Evolutionary conservation across 352 stramenopile genomes (phyloP).

Genomic region (Phytophthora capsici): DNA sequence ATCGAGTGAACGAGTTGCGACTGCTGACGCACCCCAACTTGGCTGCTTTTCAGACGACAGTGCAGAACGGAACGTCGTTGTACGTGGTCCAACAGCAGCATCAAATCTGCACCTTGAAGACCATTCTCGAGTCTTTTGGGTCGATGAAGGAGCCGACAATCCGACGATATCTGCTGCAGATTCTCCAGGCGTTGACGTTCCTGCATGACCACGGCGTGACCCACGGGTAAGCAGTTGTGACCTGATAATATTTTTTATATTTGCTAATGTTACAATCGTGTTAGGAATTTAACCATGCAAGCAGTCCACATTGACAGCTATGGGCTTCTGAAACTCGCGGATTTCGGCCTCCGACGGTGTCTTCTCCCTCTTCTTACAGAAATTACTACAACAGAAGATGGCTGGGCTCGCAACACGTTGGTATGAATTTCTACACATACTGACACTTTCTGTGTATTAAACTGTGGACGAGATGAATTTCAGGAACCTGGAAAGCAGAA

Average conservation of each 20-base stretch:
- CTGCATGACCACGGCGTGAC: slow-evolving; percentile 53
- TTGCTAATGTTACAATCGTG: not conserved
- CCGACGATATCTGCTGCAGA: slow-evolving; percentile 65
- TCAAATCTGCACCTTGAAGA: slow-evolving; percentile 58
- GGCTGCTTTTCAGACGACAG: slow-evolving; percentile 41
- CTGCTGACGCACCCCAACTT: slow-evolving; percentile 58
- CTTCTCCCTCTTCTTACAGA: slow-evolving; percentile 15
- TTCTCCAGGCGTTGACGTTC: slow-evolving; percentile 57
- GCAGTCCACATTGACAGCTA: slow-evolving; percentile 69
- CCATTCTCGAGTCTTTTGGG: slow-evolving; percentile 73
- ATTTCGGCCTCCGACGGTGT: slow-evolving; percentile 50
- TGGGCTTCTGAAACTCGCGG: slow-evolving; percentile 56
- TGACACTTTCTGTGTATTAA: not conserved
- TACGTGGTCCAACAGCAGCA: slow-evolving; percentile 46
- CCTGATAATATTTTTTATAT: not conserved
- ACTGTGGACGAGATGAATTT: no score
- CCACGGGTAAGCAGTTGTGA: slow-evolving; percentile 45
- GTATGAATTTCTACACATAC: not conserved
- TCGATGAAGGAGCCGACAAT: slow-evolving; percentile 79
- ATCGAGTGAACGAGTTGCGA: slow-evolving; percentile 45
- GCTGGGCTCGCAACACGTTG: slow-evolving; percentile 13
- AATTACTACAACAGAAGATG: not conserved
- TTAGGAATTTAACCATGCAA: slow-evolving; percentile 52
- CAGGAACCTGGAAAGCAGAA: no score
- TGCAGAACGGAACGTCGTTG: slow-evolving; percentile 39